Evolutionary conservation across 805 yeast species (phyloP).

Genomic region (Soucietia sequanensis): DNA sequence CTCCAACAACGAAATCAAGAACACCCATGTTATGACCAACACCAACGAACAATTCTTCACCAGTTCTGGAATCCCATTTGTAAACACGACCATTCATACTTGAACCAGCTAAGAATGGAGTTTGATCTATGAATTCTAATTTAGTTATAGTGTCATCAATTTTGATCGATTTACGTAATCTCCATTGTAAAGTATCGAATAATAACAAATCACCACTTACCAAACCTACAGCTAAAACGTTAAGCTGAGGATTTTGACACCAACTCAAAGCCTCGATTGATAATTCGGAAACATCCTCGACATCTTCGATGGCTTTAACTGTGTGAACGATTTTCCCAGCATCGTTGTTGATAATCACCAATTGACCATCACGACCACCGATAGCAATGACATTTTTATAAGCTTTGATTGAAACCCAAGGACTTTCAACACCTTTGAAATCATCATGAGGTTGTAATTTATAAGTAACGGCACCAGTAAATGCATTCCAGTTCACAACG

Average conservation of each 20-base stretch:
- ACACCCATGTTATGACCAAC: constrained; percentile 95
- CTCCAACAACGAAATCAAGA: constrained; percentile 73
- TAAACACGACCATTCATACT: constrained; percentile 84
- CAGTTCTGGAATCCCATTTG: constrained; percentile 88
- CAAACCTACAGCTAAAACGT: constrained; percentile 74
- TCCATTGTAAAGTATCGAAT: constrained; percentile 85
- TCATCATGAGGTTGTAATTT: constrained; percentile 59
- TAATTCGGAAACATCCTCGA: constrained; percentile 42
- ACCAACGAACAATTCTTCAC: constrained; percentile 72
- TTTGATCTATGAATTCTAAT: constrained; percentile 58
- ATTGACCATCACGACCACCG: constrained; percentile 86
- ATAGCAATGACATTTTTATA: constrained; percentile 60
- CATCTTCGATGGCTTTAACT: constrained; percentile 62
- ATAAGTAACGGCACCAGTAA: constrained; percentile 67
- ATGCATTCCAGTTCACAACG: constrained; percentile 87
- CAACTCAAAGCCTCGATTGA: constrained; percentile 67
- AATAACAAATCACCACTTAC: constrained; percentile 85
- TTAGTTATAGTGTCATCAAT: constrained; percentile 85
- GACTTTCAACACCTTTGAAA: constrained; percentile 72
- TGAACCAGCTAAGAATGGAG: constrained; percentile 64
- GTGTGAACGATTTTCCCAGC: constrained; percentile 68
- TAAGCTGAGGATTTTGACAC: constrained; percentile 58
- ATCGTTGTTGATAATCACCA: constrained; percentile 74
- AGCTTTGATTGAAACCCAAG: constrained; percentile 80
- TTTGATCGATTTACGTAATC: constrained; percentile 67